Base-by-base conservation (phyloP, 2,329 filamentous ascomycete genomes). In the Sclerotinia nivalis region DNA sequence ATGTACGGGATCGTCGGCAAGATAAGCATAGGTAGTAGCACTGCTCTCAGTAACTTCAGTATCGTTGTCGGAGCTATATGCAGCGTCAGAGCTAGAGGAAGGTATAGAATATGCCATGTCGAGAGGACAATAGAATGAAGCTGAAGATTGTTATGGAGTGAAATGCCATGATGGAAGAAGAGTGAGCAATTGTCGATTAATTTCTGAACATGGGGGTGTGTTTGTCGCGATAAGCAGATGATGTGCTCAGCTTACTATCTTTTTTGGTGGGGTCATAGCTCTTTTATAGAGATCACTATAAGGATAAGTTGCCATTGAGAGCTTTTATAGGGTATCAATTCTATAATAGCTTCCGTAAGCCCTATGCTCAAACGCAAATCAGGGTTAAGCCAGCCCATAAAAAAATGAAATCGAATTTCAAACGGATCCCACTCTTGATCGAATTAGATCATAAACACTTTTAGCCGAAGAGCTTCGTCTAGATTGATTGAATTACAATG, bases 31-130 rank as follows among this genome's bases (percentile, higher is more conserved):
- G 37, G 69, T 67, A 5, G 68, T 70, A 18, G 68, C 70, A 65
- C 64, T 70, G 34, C 70, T 71, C n/a, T 71, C 70, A 34, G 70
- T 61, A 28, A 64, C 22, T 43, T 71, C 59, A 31, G 47, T 62
- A 45, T 69, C 66, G 25, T 65, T 71, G 25, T 70, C 61, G 47
- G 70, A 66, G 45, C 58, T 47, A 13, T 49, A 67, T 10, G 68
- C 52, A 37, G 56, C 60, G n/a, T 70, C 68, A 45, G 68, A 70
- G 45, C 59, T 68, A 18, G 68, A 68, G 15, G 70, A 70, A 50
- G 55, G 68, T 20, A 49, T 59, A 34, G 70, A 64, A 22, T 43
- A 43, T 34, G 66, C 28, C 70, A 71, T 71, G 10, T 22, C 25
- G 50, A 55, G 18, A 56, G 37, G 31, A 50, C 18, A 25, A 49